Percentiles rank a stretch among this genome's conserved stretches.
These are phyloP conservation scores for Carex parvula DNA, from an alignment of 176 grass and related monocot species.

Conservation along the genomic window DNA sequence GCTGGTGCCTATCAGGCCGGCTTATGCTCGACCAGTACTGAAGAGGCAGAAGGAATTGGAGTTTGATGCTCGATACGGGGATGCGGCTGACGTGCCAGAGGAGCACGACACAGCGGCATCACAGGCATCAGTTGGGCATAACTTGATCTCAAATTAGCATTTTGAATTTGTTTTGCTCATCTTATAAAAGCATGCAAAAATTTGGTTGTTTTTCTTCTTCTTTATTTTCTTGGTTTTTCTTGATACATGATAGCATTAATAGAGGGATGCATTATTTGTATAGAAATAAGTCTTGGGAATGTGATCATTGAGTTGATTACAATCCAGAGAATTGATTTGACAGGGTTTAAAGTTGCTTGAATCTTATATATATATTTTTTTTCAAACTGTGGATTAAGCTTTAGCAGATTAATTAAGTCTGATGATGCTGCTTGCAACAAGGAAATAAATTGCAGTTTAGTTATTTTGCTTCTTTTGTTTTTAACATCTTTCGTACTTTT, in stretches of 20 bases:
- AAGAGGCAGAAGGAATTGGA: neutral
- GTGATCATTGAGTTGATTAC: neutral
- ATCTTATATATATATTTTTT: neutral
- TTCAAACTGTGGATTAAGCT: neutral
- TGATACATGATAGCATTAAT: no score
- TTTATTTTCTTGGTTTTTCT: no score
- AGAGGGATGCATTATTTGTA: no score
- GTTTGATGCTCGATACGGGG: neutral
- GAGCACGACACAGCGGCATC: neutral
- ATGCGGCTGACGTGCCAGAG: neutral
- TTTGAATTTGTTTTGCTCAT: no score
- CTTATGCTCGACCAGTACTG: neutral
- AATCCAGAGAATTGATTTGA: neutral
- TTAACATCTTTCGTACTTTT: neutral
- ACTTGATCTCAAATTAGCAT: no score
- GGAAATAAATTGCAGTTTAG: neutral
- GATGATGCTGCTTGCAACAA: neutral
- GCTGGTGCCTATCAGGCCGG: neutral
- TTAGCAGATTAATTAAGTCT: neutral
- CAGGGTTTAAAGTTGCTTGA: neutral
- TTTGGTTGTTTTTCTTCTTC: no score
- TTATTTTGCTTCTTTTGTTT: neutral
- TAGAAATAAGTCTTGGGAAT: no score
- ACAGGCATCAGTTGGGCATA: neutral
- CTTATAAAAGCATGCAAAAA: no score